Base-by-base conservation (phyloP, 2,329 filamentous ascomycete genomes). In the Microdochium bolleyi region DNA sequence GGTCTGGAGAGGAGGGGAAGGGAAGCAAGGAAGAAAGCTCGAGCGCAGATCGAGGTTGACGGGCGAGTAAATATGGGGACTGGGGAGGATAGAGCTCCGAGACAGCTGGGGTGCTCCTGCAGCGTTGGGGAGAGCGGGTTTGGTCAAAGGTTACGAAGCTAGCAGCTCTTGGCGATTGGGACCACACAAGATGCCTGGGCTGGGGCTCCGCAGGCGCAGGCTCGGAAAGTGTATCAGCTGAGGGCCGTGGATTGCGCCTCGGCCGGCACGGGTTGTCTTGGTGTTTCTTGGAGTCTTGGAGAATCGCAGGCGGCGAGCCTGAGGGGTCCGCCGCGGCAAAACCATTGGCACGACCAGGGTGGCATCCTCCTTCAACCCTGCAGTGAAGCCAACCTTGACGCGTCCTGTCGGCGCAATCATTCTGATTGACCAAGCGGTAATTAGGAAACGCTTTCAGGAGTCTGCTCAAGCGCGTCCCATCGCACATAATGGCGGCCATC, bases 211-310 rank as follows among this genome's bases (percentile, higher is more conserved):
- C n/a, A n/a, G n/a, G n/a, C n/a, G n/a, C n/a, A n/a, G 19, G 41
- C 16, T 22, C 8, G 41, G 41, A 7, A 22, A 7, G 10, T 22
- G 41, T 46, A 46, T 46, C 41, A 46, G 41, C 41, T 46, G 41
- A 46, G 19, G n/a, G 10, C 9, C 16, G 19, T 16, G 41, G 21
- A 11, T 21, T 46, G 19, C 41, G 41, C 21, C 41, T 46, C n/a
- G n/a, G 19, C 14, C 41, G 10, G 19, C 41, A 46, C 41, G 41
- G 41, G 3, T 46, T 3, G 41, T 21, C 41, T 46, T 46, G 41
- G 41, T 46, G 41, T 46, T 46, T 46, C 41, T 46, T 46, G 41
- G 41, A 46, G 41, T 46, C 41, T 46, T 46, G 41, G 41, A 46
- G 41, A 46, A 46, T 7, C 13, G 14, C n/a, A 7, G 19, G 16